Evolutionary conservation across 129 eudicot genomes (phyloP).

Genomic region (Scalesia atractyloides): DNA sequence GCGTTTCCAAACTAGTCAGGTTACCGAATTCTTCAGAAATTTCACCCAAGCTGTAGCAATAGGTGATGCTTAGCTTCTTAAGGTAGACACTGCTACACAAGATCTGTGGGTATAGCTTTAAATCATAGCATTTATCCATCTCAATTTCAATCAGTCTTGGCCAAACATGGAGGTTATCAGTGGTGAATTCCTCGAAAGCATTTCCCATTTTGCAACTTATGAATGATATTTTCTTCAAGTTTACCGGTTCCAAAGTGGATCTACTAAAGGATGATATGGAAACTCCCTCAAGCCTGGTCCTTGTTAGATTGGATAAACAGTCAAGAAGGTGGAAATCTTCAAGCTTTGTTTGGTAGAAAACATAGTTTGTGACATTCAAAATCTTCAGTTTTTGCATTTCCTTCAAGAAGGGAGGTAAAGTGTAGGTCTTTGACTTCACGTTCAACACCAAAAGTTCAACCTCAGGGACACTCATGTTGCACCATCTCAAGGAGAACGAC

Average conservation of each 20-base stretch:
- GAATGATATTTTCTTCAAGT: slow-evolving; percentile 44
- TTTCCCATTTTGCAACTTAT: slow-evolving; percentile 42
- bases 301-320: slow-evolving; percentile 29
- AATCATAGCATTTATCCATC: slow-evolving; percentile 43
- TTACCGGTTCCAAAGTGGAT: slow-evolving; percentile 23
- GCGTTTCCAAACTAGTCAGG: slow-evolving; percentile 32
- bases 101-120: slow-evolving; percentile 22
- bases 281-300: slow-evolving; percentile 45
- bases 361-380: slow-evolving; percentile 50
- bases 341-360: slow-evolving; percentile 32
- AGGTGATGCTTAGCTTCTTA: slow-evolving; percentile 38
- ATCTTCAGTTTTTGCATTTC: slow-evolving; percentile 40
- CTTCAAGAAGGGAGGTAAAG: slow-evolving; percentile 41
- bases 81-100: slow-evolving; percentile 36
- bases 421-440: slow-evolving; percentile 37
- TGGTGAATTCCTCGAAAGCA: slow-evolving; percentile 19
- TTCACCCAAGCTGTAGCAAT: slow-evolving; percentile 38
- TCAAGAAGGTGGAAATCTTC: slow-evolving; percentile 26
- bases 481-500: slow-evolving; percentile 43
- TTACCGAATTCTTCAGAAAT: slow-evolving; percentile 40
- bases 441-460: slow-evolving; percentile 50
- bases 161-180: slow-evolving; percentile 16
- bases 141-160: slow-evolving; percentile 40
- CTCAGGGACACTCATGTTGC: slow-evolving; percentile 32
- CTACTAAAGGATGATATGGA: slow-evolving; percentile 29